A percentile compares a stretch with the other conserved stretches of the same genome.
These are phyloP conservation scores for Eleusine coracana DNA, from an alignment of 176 grass and related monocot species.

Conservation along the genomic window DNA sequence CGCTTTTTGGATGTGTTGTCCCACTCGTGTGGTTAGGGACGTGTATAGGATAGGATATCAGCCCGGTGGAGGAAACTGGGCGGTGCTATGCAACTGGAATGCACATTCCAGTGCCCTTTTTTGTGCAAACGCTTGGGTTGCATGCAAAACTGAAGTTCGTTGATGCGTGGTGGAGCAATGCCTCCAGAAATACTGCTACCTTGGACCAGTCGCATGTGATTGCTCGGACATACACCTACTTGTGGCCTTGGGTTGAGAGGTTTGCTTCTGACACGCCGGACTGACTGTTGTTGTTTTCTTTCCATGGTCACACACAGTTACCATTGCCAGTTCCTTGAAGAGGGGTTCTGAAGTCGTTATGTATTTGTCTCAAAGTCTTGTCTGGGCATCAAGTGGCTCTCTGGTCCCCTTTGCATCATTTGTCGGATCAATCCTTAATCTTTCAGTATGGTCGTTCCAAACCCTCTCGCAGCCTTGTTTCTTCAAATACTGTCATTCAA, in stretches of 20 bases:
- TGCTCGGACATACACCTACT: conserved; percentile 17
- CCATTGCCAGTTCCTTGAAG: conserved; percentile 34
- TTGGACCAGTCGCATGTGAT: conserved; percentile 26
- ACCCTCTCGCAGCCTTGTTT: neutral
- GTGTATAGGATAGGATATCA: neutral
- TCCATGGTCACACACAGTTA: conserved; percentile 56
- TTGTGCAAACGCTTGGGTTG: neutral
- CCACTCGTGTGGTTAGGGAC: neutral
- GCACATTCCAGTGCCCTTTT: neutral
- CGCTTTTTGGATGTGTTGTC: neutral
- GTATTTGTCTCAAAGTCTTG: conserved; percentile 10
- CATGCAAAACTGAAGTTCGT: neutral
- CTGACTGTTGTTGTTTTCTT: conserved; percentile 34
- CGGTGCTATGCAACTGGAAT: neutral
- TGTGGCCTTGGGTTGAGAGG: conserved; percentile 28
- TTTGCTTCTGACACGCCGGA: conserved; percentile 29
- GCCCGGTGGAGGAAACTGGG: neutral
- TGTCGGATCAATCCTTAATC: neutral
- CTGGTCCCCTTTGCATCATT: conserved; percentile 36
- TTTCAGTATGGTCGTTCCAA: no score
- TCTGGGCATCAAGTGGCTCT: conserved; percentile 3
- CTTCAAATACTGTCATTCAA: neutral
- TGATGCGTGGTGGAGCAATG: conserved; percentile 5
- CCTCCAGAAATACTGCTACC: neutral
- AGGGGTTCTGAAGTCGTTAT: conserved; percentile 14